These are phyloP conservation scores for Cryptosporidium viatorum DNA, from an alignment of 169 alveolate species.

Conservation along the genomic window DNA sequence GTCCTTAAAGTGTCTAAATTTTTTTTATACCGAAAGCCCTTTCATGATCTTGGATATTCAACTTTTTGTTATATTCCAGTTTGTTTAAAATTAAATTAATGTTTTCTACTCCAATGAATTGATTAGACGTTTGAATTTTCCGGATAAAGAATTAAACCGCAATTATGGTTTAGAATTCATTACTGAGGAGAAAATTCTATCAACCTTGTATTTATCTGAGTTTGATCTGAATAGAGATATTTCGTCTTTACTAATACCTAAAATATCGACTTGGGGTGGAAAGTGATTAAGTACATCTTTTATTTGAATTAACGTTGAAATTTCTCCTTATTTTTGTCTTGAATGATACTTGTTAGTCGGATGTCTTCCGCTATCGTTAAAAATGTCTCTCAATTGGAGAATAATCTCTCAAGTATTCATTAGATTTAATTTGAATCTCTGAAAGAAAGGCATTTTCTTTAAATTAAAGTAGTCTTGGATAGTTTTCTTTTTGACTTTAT, in stretches of 20 bases:
- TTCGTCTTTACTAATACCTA: conserved; percentile 47
- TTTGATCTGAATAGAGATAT: conserved; percentile 31
- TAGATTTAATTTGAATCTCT: not conserved
- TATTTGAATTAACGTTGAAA: not conserved
- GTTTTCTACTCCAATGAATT: not conserved
- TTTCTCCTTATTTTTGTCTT: not conserved
- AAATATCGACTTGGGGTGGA: conserved; percentile 56
- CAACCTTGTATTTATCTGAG: conserved; percentile 30
- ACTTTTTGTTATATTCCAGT: not conserved
- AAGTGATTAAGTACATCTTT: conserved; percentile 14
- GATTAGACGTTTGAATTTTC: conserved; percentile 6
- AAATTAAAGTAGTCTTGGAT: not conserved
- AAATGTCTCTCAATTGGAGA: not conserved
- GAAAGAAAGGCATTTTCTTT: not conserved
- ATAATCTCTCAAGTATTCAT: not conserved
- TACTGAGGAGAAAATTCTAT: conserved; percentile 43
- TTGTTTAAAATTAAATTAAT: not conserved
- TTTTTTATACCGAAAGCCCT: not conserved
- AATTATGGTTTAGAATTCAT: conserved; percentile 50
- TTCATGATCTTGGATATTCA: not conserved
- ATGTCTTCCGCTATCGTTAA: not conserved
- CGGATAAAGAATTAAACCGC: conserved; percentile 1
- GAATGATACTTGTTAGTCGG: not conserved
- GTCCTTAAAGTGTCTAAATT: not conserved
- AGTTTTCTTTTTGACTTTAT: not conserved